Percentiles rank a stretch among this genome's conserved stretches.
Evolutionary conservation across 345 rosid genomes (phyloP).

Genomic region (Melastoma malabathricum): DNA sequence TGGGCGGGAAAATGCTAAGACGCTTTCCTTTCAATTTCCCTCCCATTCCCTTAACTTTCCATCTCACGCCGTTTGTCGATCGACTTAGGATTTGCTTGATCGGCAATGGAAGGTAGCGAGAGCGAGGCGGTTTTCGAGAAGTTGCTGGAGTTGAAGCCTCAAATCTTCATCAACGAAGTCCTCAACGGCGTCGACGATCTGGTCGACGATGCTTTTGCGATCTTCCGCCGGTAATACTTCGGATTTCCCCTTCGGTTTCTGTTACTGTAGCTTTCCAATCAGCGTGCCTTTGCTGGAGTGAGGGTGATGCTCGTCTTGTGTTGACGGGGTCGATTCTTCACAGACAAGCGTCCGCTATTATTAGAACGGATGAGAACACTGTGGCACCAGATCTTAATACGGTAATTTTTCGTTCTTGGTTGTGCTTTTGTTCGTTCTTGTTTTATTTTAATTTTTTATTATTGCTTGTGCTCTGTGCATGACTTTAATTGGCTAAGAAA

Average conservation of each 20-base stretch:
- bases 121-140: constrained; percentile 37
- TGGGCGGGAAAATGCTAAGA: too few species aligned
- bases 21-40: not conserved
- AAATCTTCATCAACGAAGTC: constrained; percentile 57
- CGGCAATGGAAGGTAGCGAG: constrained; percentile 61
- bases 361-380: constrained; percentile 30
- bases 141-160: constrained; percentile 56
- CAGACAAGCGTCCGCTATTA: constrained; percentile 47
- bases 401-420: constrained; percentile 16
- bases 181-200: constrained; percentile 56
- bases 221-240: constrained; percentile 31
- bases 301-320: too few species aligned
- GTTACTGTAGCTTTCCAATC: not conserved
- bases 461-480: not conserved
- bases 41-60: not conserved
- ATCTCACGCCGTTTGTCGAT: not conserved
- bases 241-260: constrained; percentile 2
- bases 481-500: too few species aligned
- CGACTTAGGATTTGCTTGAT: constrained; percentile 5
- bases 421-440: not conserved
- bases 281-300: too few species aligned
- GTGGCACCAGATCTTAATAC: constrained; percentile 37
- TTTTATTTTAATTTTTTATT: not conserved
- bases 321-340: not conserved
- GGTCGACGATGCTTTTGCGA: constrained; percentile 50